phyloP scores from a whole-genome alignment of 495 filamentous ascomycete genomes.

The Penicillium ucsense region DNA sequence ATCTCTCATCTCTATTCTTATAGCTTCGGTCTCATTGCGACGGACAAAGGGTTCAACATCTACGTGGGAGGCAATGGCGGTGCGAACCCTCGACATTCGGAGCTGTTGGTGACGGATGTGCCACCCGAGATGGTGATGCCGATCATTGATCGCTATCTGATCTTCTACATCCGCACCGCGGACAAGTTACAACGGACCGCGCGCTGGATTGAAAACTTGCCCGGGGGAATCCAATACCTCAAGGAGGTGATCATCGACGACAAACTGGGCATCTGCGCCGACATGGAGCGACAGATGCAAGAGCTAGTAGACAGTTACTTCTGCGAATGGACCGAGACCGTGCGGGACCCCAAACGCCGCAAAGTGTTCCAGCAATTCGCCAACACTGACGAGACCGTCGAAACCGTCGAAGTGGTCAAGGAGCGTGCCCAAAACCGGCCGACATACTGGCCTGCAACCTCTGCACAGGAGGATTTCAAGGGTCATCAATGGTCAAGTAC shows the following conservation, averaged over 20 bases:
- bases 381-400: conserved; percentile 67
- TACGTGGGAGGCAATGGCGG: conserved; percentile 92
- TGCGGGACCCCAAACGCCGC: conserved; percentile 57
- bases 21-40: conserved; percentile 87
- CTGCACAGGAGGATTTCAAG: conserved; percentile 65
- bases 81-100: conserved; percentile 74
- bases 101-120: conserved; percentile 87
- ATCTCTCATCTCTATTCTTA: neutral
- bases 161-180: conserved; percentile 95
- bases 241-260: conserved; percentile 79
- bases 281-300: conserved; percentile 86
- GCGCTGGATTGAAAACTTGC: conserved; percentile 81
- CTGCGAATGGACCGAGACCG: conserved; percentile 89
- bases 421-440: conserved; percentile 73
- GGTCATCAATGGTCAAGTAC: conserved; percentile 61
- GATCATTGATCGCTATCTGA: conserved; percentile 83
- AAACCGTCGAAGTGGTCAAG: conserved; percentile 58
- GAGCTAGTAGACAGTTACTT: conserved; percentile 82
- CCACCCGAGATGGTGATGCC: conserved; percentile 76
- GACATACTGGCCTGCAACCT: conserved; percentile 71
- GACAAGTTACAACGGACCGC: conserved; percentile 93
- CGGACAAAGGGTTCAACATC: conserved; percentile 92
- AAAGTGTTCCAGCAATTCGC: conserved; percentile 79
- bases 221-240: conserved; percentile 80
- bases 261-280: conserved; percentile 76